phyloP scores from a whole-genome alignment of 2,329 filamentous ascomycete species.

The Elsinoe ampelina region DNA sequence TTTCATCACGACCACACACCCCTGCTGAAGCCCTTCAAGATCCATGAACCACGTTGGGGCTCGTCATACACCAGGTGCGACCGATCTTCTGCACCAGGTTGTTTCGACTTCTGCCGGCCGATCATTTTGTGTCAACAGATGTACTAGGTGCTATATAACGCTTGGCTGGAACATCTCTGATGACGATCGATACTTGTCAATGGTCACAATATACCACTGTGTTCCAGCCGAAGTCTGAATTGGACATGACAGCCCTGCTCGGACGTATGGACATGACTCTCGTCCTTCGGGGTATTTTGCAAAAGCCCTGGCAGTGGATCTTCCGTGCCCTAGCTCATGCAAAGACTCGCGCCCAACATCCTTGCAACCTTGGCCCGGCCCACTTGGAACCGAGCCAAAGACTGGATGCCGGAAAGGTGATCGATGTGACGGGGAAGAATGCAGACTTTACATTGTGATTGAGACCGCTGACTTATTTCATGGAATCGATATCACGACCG shows the following conservation, averaged over 20 bases:
- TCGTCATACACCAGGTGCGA: neutral
- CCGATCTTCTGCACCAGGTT: neutral
- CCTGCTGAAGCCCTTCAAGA: neutral
- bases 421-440: neutral
- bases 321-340: slow-evolving; percentile 1
- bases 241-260: neutral
- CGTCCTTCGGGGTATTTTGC: neutral
- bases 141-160: neutral
- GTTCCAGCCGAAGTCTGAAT: neutral
- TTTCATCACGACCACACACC: neutral
- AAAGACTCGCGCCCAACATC: slow-evolving; percentile 1
- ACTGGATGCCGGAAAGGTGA: neutral
- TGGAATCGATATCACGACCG: neutral
- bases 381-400: neutral
- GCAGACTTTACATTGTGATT: neutral
- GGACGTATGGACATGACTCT: neutral
- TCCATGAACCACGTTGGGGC: neutral
- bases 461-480: no score
- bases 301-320: neutral
- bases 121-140: neutral
- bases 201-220: neutral
- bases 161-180: neutral
- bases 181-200: neutral
- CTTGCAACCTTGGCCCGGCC: neutral
- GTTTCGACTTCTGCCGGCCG: neutral